Base-by-base conservation (phyloP, 148 eudicot genomes). In the Spergularia bocconei region DNA sequence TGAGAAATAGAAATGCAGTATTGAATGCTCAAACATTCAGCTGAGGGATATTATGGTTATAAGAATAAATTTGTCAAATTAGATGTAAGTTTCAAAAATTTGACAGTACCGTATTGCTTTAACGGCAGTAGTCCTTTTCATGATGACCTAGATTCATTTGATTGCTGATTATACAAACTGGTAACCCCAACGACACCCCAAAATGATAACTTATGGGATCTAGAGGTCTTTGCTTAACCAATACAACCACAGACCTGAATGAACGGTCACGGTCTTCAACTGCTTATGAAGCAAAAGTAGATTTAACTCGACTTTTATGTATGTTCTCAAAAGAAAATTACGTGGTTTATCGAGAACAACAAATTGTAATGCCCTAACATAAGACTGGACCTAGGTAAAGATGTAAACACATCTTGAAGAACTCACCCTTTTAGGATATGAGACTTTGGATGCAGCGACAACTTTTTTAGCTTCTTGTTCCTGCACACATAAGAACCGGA, bases 381-480 rank as follows among this genome's bases (percentile, higher is more conserved):
- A 57, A 66, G 56, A 80, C 57, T 47, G 20, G 25, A 29, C 11
- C 25, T 60, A 56, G 51, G 62, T 51, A 52, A 73, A 38, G 20
- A 33, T 17, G 19, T 5, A 54, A 44, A 12, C 17, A 36, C 16
- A 58, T 60, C 16, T 33, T 4, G 7, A 14, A 57, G 51, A 79
- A 60, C 72, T 52, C 12, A 82, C 85, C 71, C 13, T 82, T 68
- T 62, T 67, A n/a, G 82, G 75, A 52, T 75, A 67, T 52, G 76
- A 14, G 50, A 36, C 74, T 51, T 75, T 75, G 17, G 70, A 74
- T 66, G 76, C 68, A 44, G 78, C 81, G 19, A 75, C 69, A 36
- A 12, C 23, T 75, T 53, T 79, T 50, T 71, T 72, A 36, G 79
- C 73, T 78, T 66, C 77, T 79, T 75, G 85, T 11, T 82, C 85